Base-by-base conservation (phyloP, 1,284 basidiomycete genomes). In the Sphaerobolus stellatus region DNA sequence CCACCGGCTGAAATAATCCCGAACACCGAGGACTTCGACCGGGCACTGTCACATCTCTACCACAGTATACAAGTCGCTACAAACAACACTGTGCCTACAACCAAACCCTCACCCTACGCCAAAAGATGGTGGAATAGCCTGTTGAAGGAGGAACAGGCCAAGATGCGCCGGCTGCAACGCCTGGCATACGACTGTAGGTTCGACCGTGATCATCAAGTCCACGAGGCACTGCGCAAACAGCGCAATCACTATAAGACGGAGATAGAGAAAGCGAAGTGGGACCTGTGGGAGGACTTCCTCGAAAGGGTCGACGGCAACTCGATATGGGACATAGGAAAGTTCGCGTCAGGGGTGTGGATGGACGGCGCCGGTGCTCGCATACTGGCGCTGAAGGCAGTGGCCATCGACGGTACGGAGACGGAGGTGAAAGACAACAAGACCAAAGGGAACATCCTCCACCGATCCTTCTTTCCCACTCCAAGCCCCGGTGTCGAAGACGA, bases 361-460 rank as follows among this genome's bases (percentile, higher is more conserved):
- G n/a, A n/a, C n/a, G n/a, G n/a, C 5, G 54, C 62, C 2, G 30
- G 64, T 4, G 64, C 72, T 2, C 70, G 68, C 0, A 62, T 61
- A 0, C 57, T 73, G 6, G 60, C 59, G 49, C 24, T 29, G 2
- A 61, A 18, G n/a, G 28, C 41, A 8, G 31, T 48, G n/a, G n/a
- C n/a, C n/a, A n/a, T n/a, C n/a, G n/a, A n/a, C n/a, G n/a, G n/a
- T 16, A 31, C 14, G 28, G 40, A 18, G 18, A 30, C n/a, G 14
- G 46, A 40, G 25, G 50, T 31, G 68, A 61, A 71, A 71, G 49
- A 69, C 65, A 56, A 75, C 64, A 59, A 76, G 65, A 63, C 74
- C 71, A 64, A 73, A 62, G 52, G 73, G 75, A 38, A 81, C 64
- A 46, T 72, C 64, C 33, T 78, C 72, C 60, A 77, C 72, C 51